Evolutionary conservation across 1,284 basidiomycete species (phyloP), one percentile per base, ranked within the genome.

Genomic region (Sporisorium exsertum): DNA sequence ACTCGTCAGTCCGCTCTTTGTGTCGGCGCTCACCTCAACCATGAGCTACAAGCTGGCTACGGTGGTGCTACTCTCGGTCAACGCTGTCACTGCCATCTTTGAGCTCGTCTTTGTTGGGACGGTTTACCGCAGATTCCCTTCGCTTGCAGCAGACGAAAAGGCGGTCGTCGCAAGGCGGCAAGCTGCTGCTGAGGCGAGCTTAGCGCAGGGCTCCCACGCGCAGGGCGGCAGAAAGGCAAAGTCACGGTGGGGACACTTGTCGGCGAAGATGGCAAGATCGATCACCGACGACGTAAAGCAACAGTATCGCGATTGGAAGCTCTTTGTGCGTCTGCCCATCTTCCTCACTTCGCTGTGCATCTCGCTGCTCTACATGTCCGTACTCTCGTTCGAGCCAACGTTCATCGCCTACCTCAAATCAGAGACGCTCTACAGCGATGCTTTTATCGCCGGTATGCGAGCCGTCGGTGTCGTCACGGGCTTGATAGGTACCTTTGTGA

Each of bases 381-480:
- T 88, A 0, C 83, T 89, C 3, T 87, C 86, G 9, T 84, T 78
- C 50, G 81, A 81, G 40, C 62, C 73, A 2, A 80, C 77, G 5
- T 82, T 82, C 54, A 70, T 81, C 35, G 78, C 78, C 20, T 82
- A 82, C 45, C 79, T 82, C 57, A 82, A 82, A 57, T 79, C 77
- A 37, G 76, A 80, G 53, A 80, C 78, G 42, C 53, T 62, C 22
- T 81, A 81, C 70, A 77, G 77, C 15, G 89, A 90, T 70, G 85
- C 88, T 0, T 89, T 90, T 76, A 86, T 90, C 20, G 89, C 89
- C 0, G 89, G 87, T 0, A 89, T 90, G 88, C 85, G 89, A 5
- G 89, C 86, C 4, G 70, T 88, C 2, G 88, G 87, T 64, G 87
- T 88, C 12, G 79, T 87, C 1, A 87, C 87, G 4, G 88, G 89